Evolutionary conservation across 768 basidiomycete genomes (phyloP), one percentile per base, ranked within the genome.

Genomic region (Mycena sanguinolenta): DNA sequence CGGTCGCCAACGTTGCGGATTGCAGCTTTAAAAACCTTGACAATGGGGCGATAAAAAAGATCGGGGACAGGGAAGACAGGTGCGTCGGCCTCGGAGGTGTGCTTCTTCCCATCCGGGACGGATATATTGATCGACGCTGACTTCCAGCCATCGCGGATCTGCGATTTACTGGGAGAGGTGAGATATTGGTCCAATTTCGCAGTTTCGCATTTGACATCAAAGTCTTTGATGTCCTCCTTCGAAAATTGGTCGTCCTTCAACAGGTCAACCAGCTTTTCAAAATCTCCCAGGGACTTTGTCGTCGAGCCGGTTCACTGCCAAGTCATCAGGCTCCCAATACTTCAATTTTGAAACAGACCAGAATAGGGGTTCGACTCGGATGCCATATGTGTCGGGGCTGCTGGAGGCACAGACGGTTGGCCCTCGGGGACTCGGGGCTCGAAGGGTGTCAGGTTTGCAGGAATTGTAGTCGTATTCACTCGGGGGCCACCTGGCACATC

Each of bases 11-110:
- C 34, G 8, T 69, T 39, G n/a, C 27, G 21, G 1, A 74, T 55
- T 1, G 71, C 63, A 1, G 50, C 27, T 12, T 57, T 66, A 32
- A 78, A 72, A 9, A 76, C 59, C 5, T 72, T 71, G 0, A 60
- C 52, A 8, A 81, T 79, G 54, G 0, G 46, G 42, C 76, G 75
- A n/a, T 74, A 59, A 53, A 59, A 69, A 3, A 81, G 52, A 1
- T 70, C 75, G 0, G 63, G 38, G 14, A 80, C 72, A 3, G 30
- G 14, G 16, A 63, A 63, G 1, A 54, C 38, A 0, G 52, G 52
- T 21, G 62, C 52, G 2, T 63, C 52, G 0, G 38, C 49, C 39
- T 63, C 62, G 8, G 62, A 63, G 1, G 16, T 38, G 14, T 63
- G 38, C 13, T 19, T 17, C 39, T 63, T 54, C 21, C 49, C 61